Conservation (phyloP, 2,329 filamentous ascomycete species). For the Scedosporium minutisporum region DNA sequence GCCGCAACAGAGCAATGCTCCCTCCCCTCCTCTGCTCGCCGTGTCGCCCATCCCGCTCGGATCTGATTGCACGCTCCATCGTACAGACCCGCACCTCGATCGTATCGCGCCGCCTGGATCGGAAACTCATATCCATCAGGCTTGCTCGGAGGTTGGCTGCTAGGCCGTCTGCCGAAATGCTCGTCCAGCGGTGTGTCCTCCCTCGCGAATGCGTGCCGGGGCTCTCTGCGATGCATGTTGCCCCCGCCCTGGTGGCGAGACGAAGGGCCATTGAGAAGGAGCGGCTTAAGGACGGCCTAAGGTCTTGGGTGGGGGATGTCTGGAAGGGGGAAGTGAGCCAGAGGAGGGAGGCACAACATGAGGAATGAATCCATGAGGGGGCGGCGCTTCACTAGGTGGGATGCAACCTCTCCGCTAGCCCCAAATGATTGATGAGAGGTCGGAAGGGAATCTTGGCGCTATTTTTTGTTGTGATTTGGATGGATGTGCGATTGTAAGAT, state of each 20-base stretch:
- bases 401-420: no score
- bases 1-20: slow-evolving; percentile 43
- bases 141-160: slow-evolving; percentile 51
- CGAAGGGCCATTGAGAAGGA: slow-evolving; percentile 56
- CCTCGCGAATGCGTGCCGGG: slow-evolving; percentile 53
- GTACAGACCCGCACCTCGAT: slow-evolving; percentile 58
- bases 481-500: not conserved
- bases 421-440: not conserved
- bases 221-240: slow-evolving; percentile 31
- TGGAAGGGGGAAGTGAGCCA: slow-evolving; percentile 44
- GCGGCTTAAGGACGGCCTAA: slow-evolving; percentile 55
- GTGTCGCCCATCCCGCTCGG: slow-evolving; percentile 47
- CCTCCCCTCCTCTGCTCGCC: slow-evolving; percentile 46
- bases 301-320: slow-evolving; percentile 54
- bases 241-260: slow-evolving; percentile 52
- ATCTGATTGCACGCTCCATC: slow-evolving; percentile 55
- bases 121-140: slow-evolving; percentile 55
- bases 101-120: slow-evolving; percentile 52
- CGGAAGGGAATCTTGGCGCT: not conserved
- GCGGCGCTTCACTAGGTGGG: no score
- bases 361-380: not conserved
- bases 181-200: slow-evolving; percentile 56
- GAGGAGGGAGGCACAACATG: slow-evolving; percentile 27
- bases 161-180: slow-evolving; percentile 47
- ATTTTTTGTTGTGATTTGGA: not conserved